These are phyloP conservation scores for Aureobasidium lini DNA, from an alignment of 2,329 filamentous ascomycete genomes.

Conservation along the genomic window DNA sequence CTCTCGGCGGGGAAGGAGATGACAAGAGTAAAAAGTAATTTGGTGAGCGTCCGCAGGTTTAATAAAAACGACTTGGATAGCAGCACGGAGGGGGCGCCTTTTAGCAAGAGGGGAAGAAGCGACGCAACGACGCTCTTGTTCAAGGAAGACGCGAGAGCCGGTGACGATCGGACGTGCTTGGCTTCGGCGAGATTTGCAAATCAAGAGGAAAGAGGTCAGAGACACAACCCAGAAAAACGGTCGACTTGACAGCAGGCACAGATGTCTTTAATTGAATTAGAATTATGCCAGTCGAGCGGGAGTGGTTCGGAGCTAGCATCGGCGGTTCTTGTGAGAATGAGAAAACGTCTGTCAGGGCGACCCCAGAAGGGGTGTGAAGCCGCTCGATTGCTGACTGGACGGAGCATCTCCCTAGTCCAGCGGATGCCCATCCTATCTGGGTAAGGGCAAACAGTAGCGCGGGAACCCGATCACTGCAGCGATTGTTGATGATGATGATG, in stretches of 20 bases:
- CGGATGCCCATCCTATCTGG: background rate
- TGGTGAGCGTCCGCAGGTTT: slow-evolving; percentile 1
- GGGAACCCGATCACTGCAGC: slow-evolving; percentile 6
- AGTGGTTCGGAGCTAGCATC: slow-evolving; percentile 12
- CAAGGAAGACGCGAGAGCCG: slow-evolving; percentile 8
- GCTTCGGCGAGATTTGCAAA: slow-evolving; percentile 11
- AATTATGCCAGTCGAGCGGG: slow-evolving; percentile 14
- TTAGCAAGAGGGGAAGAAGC: slow-evolving; percentile 6
- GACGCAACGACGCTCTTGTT: slow-evolving; percentile 2
- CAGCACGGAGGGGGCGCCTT: background rate
- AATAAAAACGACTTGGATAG: background rate
- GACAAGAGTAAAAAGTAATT: slow-evolving; percentile 1
- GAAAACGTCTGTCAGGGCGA: slow-evolving; percentile 12
- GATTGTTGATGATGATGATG: slow-evolving; percentile 11
- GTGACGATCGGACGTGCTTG: slow-evolving; percentile 13
- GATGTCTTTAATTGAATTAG: slow-evolving; percentile 15
- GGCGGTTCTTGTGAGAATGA: slow-evolving; percentile 9
- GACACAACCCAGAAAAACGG: slow-evolving; percentile 11
- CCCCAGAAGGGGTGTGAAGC: slow-evolving; percentile 8
- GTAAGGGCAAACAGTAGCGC: slow-evolving; percentile 13
- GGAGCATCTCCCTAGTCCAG: slow-evolving; percentile 14
- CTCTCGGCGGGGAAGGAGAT: slow-evolving; percentile 10
- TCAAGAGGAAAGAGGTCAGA: slow-evolving; percentile 3
- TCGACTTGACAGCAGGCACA: slow-evolving; percentile 13
- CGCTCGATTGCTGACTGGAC: slow-evolving; percentile 13